Evolutionary conservation across 257 asterid species (phyloP).

Genomic region (Salvia miltiorrhiza): DNA sequence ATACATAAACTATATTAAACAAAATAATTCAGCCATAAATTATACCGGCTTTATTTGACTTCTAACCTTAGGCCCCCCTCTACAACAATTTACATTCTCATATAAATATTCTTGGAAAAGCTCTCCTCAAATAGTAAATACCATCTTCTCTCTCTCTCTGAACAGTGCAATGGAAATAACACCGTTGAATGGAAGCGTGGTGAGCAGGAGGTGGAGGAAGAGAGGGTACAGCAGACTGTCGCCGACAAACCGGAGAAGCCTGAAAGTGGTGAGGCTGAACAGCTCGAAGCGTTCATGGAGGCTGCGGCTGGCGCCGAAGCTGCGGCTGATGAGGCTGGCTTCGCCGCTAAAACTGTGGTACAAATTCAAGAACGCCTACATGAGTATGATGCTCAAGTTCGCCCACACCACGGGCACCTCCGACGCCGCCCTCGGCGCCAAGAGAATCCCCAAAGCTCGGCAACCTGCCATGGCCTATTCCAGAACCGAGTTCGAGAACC

Average conservation of each 20-base stretch:
- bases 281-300: slow-evolving; percentile 27
- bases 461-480: slow-evolving; percentile 3
- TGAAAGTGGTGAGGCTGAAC: slow-evolving; percentile 23
- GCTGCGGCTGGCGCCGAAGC: slow-evolving; percentile 29
- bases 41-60: slow-evolving; percentile 21
- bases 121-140: slow-evolving; percentile 1
- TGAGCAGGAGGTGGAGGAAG: slow-evolving; percentile 21
- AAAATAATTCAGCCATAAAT: neutral
- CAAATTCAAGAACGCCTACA: slow-evolving; percentile 38
- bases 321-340: slow-evolving; percentile 22
- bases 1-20: neutral
- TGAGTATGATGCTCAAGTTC: slow-evolving; percentile 39
- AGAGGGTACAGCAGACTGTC: slow-evolving; percentile 31
- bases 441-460: slow-evolving; percentile 30
- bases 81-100: neutral
- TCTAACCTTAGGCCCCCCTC: neutral
- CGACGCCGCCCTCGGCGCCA: slow-evolving; percentile 22
- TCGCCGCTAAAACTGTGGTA: slow-evolving; percentile 39
- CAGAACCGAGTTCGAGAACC: slow-evolving; percentile 50
- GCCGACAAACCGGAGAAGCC: slow-evolving; percentile 9
- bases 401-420: slow-evolving; percentile 23
- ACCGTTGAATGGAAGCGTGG: slow-evolving; percentile 10
- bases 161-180: slow-evolving; percentile 17
- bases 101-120: neutral
- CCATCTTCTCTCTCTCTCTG: neutral